Conservation (phyloP, 208 protist species). For the Jaenimonas drosophilae region DNA sequence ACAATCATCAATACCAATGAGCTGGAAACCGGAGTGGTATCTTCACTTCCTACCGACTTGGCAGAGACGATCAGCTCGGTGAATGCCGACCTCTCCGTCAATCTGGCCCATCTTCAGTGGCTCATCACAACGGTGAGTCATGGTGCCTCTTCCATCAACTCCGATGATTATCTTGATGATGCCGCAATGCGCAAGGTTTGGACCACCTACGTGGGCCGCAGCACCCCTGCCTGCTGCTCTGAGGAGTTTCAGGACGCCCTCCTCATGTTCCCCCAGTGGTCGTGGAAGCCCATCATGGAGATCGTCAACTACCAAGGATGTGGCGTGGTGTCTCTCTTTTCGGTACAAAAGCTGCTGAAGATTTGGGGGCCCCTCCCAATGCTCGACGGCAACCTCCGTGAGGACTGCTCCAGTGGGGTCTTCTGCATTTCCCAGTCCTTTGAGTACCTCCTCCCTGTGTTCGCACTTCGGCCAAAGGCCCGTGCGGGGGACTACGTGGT, state of each 20-base stretch:
- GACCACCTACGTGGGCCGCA: slow-evolving; percentile 41
- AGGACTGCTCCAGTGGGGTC: slow-evolving; percentile 40
- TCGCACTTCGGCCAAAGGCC: slow-evolving; percentile 37
- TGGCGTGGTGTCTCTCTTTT: slow-evolving; percentile 72
- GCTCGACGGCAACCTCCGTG: slow-evolving; percentile 56
- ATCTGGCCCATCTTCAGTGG: slow-evolving; percentile 67
- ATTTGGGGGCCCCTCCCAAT: slow-evolving; percentile 81
- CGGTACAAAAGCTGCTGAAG: slow-evolving; percentile 52
- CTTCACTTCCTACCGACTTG: slow-evolving; percentile 15
- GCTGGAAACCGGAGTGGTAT: too few relatives aligned
- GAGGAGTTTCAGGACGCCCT: slow-evolving; percentile 39
- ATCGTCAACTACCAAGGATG: slow-evolving; percentile 60
- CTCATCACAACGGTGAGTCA: slow-evolving; percentile 20
- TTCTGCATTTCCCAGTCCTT: slow-evolving; percentile 45
- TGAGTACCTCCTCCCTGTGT: slow-evolving; percentile 30
- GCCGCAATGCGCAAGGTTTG: slow-evolving; percentile 38
- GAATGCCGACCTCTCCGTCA: slow-evolving; percentile 31
- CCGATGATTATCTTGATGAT: slow-evolving; percentile 32
- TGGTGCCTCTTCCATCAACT: slow-evolving; percentile 9
- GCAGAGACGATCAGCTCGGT: slow-evolving; percentile 11
- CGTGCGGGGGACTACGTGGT: slow-evolving; percentile 63
- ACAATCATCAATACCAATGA: too few relatives aligned
- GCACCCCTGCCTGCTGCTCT: slow-evolving; percentile 34
- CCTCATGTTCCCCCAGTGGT: slow-evolving; percentile 43
- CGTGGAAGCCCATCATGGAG: slow-evolving; percentile 28